Percentiles rank a stretch among this genome's conserved stretches.
These are phyloP conservation scores for Austroboletus novae-zelandiae DNA, from an alignment of 1,284 basidiomycete genomes.

Conservation along the genomic window DNA sequence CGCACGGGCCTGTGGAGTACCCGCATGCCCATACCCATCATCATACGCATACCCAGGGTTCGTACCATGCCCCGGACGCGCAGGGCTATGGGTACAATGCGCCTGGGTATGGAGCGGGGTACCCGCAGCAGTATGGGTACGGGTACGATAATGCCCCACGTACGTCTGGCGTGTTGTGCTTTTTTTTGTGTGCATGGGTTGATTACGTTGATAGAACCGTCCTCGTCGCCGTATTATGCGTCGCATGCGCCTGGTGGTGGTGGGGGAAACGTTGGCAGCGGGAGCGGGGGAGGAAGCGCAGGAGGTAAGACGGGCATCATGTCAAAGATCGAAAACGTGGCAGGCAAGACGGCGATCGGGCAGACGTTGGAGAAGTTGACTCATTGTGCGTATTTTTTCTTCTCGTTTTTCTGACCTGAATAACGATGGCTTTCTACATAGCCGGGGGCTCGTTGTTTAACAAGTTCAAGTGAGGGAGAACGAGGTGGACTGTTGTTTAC, in stretches of 20 bases:
- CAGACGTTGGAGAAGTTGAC: constrained; percentile 18
- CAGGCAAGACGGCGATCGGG: constrained; percentile 20
- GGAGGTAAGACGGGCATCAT: not conserved
- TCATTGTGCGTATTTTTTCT: constrained; percentile 18
- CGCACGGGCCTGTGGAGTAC: not conserved
- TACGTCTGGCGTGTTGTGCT: not conserved
- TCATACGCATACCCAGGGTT: no score
- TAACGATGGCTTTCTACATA: not conserved
- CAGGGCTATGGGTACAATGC: not conserved
- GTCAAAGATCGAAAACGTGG: not conserved
- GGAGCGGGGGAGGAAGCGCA: not conserved
- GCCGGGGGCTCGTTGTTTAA: constrained; percentile 16
- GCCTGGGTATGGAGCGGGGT: not conserved
- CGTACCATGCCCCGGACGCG: not conserved
- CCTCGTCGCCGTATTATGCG: not conserved
- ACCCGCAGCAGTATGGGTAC: not conserved
- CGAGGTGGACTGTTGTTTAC: not conserved
- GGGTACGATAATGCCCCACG: not conserved
- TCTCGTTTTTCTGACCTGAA: not conserved
- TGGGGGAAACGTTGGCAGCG: not conserved
- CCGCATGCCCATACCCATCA: not conserved
- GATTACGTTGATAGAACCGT: not conserved
- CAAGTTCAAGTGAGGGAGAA: constrained; percentile 18
- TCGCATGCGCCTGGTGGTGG: not conserved
- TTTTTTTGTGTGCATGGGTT: not conserved